phyloP scores from a whole-genome alignment of 306 rosid genomes.

The Medicago ruthenica region DNA sequence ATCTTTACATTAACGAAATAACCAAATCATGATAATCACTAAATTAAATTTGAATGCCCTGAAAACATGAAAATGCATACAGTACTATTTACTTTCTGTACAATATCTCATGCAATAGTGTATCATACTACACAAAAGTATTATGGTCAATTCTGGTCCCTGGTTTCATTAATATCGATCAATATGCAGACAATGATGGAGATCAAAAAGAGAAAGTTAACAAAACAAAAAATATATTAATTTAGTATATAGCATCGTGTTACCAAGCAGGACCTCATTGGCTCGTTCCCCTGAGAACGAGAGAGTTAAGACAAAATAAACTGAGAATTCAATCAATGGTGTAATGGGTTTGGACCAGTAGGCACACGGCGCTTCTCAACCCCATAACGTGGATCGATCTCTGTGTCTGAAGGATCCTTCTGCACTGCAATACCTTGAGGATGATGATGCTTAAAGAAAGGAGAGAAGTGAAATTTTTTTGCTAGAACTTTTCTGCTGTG shows the following conservation, averaged over 20 bases:
- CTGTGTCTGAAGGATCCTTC: constrained; percentile 42
- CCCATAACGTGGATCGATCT: constrained; percentile 88
- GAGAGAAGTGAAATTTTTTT: constrained; percentile 76
- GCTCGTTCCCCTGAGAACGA: not conserved
- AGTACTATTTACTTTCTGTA: constrained; percentile 25
- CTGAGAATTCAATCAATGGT: constrained; percentile 55
- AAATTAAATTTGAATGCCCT: constrained; percentile 27
- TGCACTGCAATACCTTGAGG: not conserved
- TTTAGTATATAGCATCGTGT: constrained; percentile 27
- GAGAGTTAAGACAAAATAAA: not conserved
- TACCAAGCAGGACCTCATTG: not conserved
- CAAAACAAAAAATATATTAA: not conserved
- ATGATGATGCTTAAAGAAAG: constrained; percentile 56
- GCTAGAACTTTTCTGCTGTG: constrained; percentile 72
- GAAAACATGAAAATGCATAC: constrained; percentile 32
- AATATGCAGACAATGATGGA: constrained; percentile 13
- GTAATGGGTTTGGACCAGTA: constrained; percentile 94
- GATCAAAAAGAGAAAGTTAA: not conserved
- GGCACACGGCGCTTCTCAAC: constrained; percentile 93
- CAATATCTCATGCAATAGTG: constrained; percentile 37
- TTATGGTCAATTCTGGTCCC: constrained; percentile 33
- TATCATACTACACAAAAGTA: constrained; percentile 34
- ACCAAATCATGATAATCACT: constrained; percentile 42
- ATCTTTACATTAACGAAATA: constrained; percentile 47
- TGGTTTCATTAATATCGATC: constrained; percentile 32